Percentiles rank a stretch among this genome's conserved stretches.
Conservation (phyloP, 768 basidiomycete genomes). For the Boletus insuetus region DNA sequence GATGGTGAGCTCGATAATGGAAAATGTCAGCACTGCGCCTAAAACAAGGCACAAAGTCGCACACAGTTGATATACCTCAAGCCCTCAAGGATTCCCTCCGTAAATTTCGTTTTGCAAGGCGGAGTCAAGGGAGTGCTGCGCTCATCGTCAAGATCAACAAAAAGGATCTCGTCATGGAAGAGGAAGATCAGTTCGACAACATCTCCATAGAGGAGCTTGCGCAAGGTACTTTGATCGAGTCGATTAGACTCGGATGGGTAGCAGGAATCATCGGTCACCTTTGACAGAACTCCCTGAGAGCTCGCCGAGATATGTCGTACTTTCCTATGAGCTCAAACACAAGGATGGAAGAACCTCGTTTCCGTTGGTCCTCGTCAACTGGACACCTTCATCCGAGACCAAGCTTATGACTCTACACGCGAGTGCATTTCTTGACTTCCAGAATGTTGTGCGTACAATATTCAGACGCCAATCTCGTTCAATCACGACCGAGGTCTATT, state of each 20-base stretch:
- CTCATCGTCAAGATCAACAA: slow-evolving; percentile 92
- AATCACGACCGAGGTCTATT: background rate
- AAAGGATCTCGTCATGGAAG: slow-evolving; percentile 73
- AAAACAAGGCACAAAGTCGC: slow-evolving; percentile 16
- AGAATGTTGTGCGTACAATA: slow-evolving; percentile 57
- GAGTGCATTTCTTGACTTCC: slow-evolving; percentile 77
- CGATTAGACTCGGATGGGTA: background rate
- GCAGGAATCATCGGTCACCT: background rate
- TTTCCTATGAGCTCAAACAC: slow-evolving; percentile 81
- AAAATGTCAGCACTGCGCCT: background rate
- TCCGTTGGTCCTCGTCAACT: slow-evolving; percentile 85
- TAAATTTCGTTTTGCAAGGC: slow-evolving; percentile 77
- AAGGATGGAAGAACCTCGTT: slow-evolving; percentile 80
- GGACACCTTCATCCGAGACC: slow-evolving; percentile 79
- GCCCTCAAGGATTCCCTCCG: slow-evolving; percentile 73
- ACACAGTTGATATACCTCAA: slow-evolving; percentile 83
- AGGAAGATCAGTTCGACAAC: slow-evolving; percentile 75
- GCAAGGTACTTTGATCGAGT: slow-evolving; percentile 54
- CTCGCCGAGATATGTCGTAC: slow-evolving; percentile 79
- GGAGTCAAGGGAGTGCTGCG: slow-evolving; percentile 66
- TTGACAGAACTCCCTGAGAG: slow-evolving; percentile 79
- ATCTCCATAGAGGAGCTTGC: slow-evolving; percentile 81
- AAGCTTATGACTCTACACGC: slow-evolving; percentile 79
- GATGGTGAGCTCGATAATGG: slow-evolving; percentile 21
- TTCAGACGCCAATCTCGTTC: background rate